Evolutionary conservation across 2,329 filamentous ascomycete genomes (phyloP), one percentile per base, ranked within the genome.

Genomic region (Didymosphaeria variabile): DNA sequence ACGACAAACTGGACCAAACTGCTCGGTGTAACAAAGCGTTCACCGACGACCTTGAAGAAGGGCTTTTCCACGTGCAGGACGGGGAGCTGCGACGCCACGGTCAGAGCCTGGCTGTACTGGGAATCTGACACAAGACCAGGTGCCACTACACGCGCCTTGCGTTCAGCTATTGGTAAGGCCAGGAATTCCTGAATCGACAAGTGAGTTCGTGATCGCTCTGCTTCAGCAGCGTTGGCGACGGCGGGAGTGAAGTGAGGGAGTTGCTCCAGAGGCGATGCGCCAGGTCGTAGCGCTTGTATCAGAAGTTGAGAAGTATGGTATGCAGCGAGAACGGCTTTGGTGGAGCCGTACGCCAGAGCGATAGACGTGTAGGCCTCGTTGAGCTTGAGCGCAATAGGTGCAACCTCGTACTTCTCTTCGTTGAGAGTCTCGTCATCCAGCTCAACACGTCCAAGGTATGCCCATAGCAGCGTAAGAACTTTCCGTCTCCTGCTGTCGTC

Each of bases 11-110:
- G 94, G 23, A 98, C 94, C 40, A 99, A 86, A 59, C 93, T 97
- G 60, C 91, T 92, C 7, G 95, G 94, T 34, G 94, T 97, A 73
- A 99, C 92, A 77, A 90, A 91, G 67, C 91, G 92, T 81, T 99
- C 96, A 75, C 95, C 95, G 55, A 93, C 90, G 49, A 99, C 96
- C 84, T 99, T 99, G 88, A 99, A 99, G 81, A 97, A 99, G 8
- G 93, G 92, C 81, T 93, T 96, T 73, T 93, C 92, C 12, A 99
- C 88, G 60, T 91, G 87, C 58, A 99, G 85, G 65, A 88, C 87
- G 1, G 95, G 95, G 31, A 99, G 85, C 79, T 97, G 92, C 70
- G 88, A 88, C 31, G 93, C 94, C 32, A 97, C 90, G 50, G 81
- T 80, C 62, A 97, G 84, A 40, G 91, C 91, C 45, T 89, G 86